Conservation (phyloP, 768 basidiomycete species). For the Cytidiella melzeri region DNA sequence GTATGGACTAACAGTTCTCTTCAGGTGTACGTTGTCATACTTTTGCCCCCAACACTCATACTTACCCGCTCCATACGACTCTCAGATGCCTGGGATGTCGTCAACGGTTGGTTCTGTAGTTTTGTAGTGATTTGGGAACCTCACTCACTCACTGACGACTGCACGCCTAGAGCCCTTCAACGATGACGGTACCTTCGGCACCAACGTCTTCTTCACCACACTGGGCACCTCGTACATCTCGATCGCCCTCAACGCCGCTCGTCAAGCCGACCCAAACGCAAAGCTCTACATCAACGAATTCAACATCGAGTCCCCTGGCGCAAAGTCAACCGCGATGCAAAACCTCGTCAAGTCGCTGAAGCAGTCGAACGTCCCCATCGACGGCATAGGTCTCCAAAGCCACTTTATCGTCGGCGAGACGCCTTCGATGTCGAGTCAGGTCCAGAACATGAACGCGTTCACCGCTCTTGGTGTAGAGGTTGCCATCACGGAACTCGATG, state of each 20-base stretch:
- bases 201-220: conserved; percentile 46
- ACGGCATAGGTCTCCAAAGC: conserved; percentile 55
- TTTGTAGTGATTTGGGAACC: neutral
- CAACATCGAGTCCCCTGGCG: conserved; percentile 31
- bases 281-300: conserved; percentile 49
- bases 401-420: conserved; percentile 57
- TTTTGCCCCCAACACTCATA: neutral
- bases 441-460: conserved; percentile 43
- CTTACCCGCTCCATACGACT: conserved; percentile 6
- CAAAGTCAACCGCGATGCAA: conserved; percentile 53
- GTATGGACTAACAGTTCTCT: neutral
- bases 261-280: conserved; percentile 45
- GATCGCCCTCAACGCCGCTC: conserved; percentile 45
- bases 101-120: conserved; percentile 32
- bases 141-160: neutral
- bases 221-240: conserved; percentile 43
- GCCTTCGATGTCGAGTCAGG: conserved; percentile 31
- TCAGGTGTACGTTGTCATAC: neutral
- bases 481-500: conserved; percentile 64
- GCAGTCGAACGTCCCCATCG: conserved; percentile 42
- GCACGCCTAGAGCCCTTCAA: conserved; percentile 47
- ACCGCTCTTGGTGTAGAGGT: conserved; percentile 58
- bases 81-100: conserved; percentile 44
- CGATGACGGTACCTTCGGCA: conserved; percentile 52
- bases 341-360: conserved; percentile 46